These are phyloP conservation scores for Blastocrithidia nonstop DNA, from an alignment of 208 protist genomes.

Conservation along the genomic window DNA sequence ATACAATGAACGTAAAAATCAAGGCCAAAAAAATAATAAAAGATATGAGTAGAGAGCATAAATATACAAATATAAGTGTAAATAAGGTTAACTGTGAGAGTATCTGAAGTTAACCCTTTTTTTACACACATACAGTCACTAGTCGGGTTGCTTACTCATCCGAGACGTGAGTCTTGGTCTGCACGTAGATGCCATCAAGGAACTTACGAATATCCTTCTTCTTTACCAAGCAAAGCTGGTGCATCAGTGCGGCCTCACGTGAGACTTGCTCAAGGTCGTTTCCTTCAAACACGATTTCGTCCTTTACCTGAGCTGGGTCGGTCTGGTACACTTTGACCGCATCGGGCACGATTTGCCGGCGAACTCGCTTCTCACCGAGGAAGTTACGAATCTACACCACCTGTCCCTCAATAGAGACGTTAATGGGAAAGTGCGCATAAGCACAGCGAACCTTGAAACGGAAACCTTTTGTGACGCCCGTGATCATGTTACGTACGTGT, in stretches of 20 bases:
- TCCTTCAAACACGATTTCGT: constrained; percentile 95
- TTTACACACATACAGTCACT: background rate
- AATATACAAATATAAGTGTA: background rate
- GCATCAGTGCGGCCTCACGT: constrained; percentile 89
- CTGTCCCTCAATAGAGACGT: constrained; percentile 87
- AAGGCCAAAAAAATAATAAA: too few relatives aligned
- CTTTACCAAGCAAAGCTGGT: constrained; percentile 91
- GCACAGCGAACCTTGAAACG: constrained; percentile 98
- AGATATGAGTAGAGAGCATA: too few relatives aligned
- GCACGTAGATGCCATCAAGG: constrained; percentile 99
- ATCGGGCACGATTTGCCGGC: constrained; percentile 75
- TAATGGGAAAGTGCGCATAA: constrained; percentile 99
- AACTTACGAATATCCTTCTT: constrained; percentile 99
- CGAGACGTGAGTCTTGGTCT: constrained; percentile 87
- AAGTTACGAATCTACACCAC: constrained; percentile 98
- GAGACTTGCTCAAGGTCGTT: constrained; percentile 92
- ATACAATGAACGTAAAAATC: constrained; percentile 2
- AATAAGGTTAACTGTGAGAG: background rate
- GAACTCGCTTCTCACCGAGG: constrained; percentile 96
- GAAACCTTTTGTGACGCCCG: constrained; percentile 97
- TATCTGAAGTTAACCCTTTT: too few relatives aligned
- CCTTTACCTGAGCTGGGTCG: constrained; percentile 89
- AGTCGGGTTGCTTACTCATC: constrained; percentile 14
- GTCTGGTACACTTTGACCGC: constrained; percentile 82
- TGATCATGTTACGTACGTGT: constrained; percentile 98